A percentile compares a stretch with the other conserved stretches of the same genome.
Evolutionary conservation across 352 stramenopile species (phyloP).

Genomic region (Pythium guiyangense): DNA sequence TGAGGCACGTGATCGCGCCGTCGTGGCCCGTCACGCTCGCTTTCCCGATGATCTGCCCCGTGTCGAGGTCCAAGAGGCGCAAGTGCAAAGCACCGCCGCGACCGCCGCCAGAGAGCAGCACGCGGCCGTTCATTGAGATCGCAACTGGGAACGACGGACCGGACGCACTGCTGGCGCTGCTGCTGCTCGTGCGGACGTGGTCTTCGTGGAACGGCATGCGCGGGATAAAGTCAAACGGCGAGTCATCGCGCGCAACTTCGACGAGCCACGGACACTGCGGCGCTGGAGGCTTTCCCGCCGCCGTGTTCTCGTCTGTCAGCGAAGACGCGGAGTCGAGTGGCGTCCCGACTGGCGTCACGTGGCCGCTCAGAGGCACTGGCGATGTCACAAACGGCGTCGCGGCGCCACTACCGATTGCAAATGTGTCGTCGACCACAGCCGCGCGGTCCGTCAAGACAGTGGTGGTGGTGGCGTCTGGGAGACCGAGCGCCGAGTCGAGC

Average conservation of each 20-base stretch:
- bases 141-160: constrained; percentile 41
- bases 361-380: neutral
- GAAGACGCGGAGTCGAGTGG: neutral
- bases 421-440: too few species aligned
- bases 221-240: constrained; percentile 77
- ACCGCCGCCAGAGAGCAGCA: constrained; percentile 68
- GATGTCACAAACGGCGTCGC: neutral
- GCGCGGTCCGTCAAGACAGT: neutral
- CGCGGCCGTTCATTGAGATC: constrained; percentile 66
- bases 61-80: constrained; percentile 74
- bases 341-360: constrained; percentile 2
- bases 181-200: constrained; percentile 13
- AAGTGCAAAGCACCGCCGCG: constrained; percentile 73
- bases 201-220: constrained; percentile 73
- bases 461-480: neutral
- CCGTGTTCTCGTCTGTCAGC: constrained; percentile 3
- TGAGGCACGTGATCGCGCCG: constrained; percentile 65
- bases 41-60: constrained; percentile 75
- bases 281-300: neutral
- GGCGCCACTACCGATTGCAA: too few species aligned
- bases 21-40: constrained; percentile 76
- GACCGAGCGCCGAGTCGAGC: neutral
- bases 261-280: constrained; percentile 61
- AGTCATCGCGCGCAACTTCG: constrained; percentile 61
- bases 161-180: constrained; percentile 1